phyloP scores from a whole-genome alignment of 2,329 filamentous ascomycete species.

The Colletotrichum sansevieriae region DNA sequence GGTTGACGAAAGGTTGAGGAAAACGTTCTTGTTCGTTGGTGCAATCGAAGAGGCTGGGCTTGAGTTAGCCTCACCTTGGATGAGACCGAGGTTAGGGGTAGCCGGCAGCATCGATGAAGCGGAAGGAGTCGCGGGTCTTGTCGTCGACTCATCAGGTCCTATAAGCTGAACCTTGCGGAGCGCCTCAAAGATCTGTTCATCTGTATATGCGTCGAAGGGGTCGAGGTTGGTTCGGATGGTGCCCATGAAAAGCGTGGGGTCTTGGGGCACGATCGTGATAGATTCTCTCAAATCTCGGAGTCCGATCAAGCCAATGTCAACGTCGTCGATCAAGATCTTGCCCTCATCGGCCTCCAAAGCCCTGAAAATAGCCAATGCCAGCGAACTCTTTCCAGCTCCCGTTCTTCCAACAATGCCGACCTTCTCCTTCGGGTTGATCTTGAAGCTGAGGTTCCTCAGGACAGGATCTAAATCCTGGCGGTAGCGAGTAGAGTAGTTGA shows the following conservation, averaged over 20 bases:
- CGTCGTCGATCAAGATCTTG: constrained; percentile 88
- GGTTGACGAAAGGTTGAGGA: constrained; percentile 85
- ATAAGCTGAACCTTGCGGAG: constrained; percentile 92
- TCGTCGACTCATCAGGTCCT: constrained; percentile 65
- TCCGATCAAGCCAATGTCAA: constrained; percentile 92
- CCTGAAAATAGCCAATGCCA: constrained; percentile 93
- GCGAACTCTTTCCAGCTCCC: constrained; percentile 94
- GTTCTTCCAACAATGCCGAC: constrained; percentile 97
- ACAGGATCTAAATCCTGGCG: constrained; percentile 89
- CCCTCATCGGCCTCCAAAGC: constrained; percentile 92
- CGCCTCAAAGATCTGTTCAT: constrained; percentile 90
- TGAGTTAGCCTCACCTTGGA: constrained; percentile 29
- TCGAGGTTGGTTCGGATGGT: constrained; percentile 94
- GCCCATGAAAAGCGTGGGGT: constrained; percentile 93
- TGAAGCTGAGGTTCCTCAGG: constrained; percentile 85
- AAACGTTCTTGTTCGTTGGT: constrained; percentile 91
- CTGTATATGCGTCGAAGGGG: constrained; percentile 88
- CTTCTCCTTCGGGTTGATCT: constrained; percentile 88
- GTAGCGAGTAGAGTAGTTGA: constrained; percentile 90
- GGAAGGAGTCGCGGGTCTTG: constrained; percentile 46
- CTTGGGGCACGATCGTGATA: constrained; percentile 98
- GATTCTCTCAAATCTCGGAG: constrained; percentile 93
- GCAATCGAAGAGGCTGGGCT: constrained; percentile 45
- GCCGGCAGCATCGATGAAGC: constrained; percentile 36
- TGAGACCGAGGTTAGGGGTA: constrained; percentile 35